phyloP scores from a whole-genome alignment of 1,139 yeast genomes.

The Nakaseomyces kungkrabaensis region DNA sequence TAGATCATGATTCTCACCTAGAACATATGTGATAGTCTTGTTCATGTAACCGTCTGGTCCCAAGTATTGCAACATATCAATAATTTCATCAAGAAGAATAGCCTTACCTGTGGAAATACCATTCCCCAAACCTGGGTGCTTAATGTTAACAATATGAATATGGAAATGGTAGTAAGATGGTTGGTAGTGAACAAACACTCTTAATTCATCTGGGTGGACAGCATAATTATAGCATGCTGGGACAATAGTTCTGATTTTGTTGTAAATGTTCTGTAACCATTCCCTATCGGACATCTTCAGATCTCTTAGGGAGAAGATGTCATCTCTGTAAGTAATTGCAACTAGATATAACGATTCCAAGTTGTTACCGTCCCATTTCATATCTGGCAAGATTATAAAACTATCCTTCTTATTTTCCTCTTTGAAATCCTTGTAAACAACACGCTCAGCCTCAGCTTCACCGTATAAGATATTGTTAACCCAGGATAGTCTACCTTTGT shows the following conservation, averaged over 20 bases:
- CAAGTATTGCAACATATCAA: conserved; percentile 51
- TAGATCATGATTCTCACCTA: conserved; percentile 70
- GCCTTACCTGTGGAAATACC: conserved; percentile 78
- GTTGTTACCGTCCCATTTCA: conserved; percentile 87
- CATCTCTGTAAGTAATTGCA: conserved; percentile 61
- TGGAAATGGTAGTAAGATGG: conserved; percentile 96
- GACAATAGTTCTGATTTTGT: conserved; percentile 40
- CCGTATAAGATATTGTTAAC: conserved; percentile 73
- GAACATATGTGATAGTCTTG: conserved; percentile 41
- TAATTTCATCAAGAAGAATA: conserved; percentile 66
- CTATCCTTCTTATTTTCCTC: conserved; percentile 41
- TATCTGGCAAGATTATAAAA: conserved; percentile 60
- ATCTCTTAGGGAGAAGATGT: conserved; percentile 68
- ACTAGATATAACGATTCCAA: conserved; percentile 66
- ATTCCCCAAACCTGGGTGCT: conserved; percentile 63
- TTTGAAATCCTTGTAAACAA: conserved; percentile 31
- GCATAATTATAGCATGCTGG: conserved; percentile 36
- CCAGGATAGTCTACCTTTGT: conserved; percentile 71
- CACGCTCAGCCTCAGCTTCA: conserved; percentile 76
- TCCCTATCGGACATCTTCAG: conserved; percentile 47
- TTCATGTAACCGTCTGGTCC: conserved; percentile 45
- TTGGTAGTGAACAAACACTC: conserved; percentile 80
- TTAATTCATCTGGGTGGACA: conserved; percentile 36
- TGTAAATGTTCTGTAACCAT: conserved; percentile 42
- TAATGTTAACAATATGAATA: conserved; percentile 71